These are phyloP conservation scores for Syzygium grande DNA, from an alignment of 345 rosid genomes.

Conservation along the genomic window DNA sequence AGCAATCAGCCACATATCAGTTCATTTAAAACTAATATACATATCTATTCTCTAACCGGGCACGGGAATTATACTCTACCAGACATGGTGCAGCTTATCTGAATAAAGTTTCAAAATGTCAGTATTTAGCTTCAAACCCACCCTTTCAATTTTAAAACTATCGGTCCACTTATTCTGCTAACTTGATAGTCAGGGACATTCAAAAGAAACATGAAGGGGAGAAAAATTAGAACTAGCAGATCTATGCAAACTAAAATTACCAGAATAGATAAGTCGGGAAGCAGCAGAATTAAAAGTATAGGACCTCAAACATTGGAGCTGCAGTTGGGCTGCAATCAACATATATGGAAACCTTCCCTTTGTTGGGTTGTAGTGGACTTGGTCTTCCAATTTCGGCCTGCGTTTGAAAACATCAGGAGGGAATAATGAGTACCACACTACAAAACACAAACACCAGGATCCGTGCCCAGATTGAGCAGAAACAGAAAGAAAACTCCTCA, in stretches of 20 bases:
- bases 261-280: background rate
- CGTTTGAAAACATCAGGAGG: slow-evolving; percentile 1
- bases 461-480: accelerated
- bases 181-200: background rate
- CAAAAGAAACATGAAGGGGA: background rate
- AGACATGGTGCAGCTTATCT: background rate
- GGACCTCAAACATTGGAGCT: slow-evolving; percentile 77
- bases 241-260: background rate
- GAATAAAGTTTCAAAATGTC: background rate
- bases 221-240: background rate
- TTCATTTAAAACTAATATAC: background rate
- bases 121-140: background rate
- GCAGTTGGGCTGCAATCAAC: slow-evolving; percentile 90
- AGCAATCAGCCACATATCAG: background rate
- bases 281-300: background rate
- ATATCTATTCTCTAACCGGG: accelerated
- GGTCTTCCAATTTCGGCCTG: slow-evolving; percentile 96
- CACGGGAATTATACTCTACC: accelerated
- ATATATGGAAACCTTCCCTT: slow-evolving; percentile 67
- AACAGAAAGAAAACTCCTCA: background rate
- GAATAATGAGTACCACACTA: background rate
- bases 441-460: background rate
- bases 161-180: background rate
- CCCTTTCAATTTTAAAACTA: background rate
- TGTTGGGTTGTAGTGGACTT: slow-evolving; percentile 58